Percentiles rank a stretch among this genome's conserved stretches.
These are phyloP conservation scores for Microdochium paspali DNA, from an alignment of 2,329 filamentous ascomycete species.

Conservation along the genomic window DNA sequence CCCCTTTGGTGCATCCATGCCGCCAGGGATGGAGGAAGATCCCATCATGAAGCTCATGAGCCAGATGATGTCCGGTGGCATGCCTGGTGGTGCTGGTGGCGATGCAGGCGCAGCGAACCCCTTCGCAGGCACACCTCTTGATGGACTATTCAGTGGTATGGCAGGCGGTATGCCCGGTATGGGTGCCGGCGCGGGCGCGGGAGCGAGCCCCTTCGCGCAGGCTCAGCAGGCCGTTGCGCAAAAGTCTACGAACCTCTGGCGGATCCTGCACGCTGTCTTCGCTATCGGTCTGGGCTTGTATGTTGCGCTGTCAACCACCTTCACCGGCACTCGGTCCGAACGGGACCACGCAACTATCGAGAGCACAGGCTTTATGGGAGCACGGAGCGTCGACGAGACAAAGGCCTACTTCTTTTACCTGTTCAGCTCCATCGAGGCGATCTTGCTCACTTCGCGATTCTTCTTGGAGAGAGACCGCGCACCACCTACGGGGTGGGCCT, in stretches of 20 bases:
- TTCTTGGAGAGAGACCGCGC: slow-evolving; percentile 54
- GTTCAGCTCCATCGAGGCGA: slow-evolving; percentile 69
- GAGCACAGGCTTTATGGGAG: slow-evolving; percentile 17
- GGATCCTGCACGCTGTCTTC: slow-evolving; percentile 63
- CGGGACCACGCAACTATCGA: slow-evolving; percentile 35
- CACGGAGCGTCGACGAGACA: slow-evolving; percentile 20
- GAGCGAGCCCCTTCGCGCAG: slow-evolving; percentile 18
- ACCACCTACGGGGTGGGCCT: slow-evolving; percentile 52
- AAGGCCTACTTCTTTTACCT: slow-evolving; percentile 61
- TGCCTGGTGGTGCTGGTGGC: slow-evolving; percentile 19
- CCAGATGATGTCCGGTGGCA: slow-evolving; percentile 51
- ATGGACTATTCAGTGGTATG: slow-evolving; percentile 14
- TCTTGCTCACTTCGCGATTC: slow-evolving; percentile 62
- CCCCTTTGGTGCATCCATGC: slow-evolving; percentile 9
- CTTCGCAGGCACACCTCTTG: slow-evolving; percentile 19
- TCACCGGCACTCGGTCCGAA: slow-evolving; percentile 55
- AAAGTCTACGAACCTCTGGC: slow-evolving; percentile 49
- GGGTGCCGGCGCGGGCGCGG: slow-evolving; percentile 16
- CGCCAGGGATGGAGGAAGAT: slow-evolving; percentile 36
- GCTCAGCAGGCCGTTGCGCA: slow-evolving; percentile 20
- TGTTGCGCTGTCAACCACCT: slow-evolving; percentile 57
- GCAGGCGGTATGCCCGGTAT: slow-evolving; percentile 18
- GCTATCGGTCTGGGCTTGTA: slow-evolving; percentile 62
- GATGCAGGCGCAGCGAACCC: too few species aligned
- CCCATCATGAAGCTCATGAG: slow-evolving; percentile 68